A percentile compares a stretch with the other conserved stretches of the same genome.
Conservation (phyloP, 2,329 filamentous ascomycete genomes). For the Phaeosphaeriaceae sp. region DNA sequence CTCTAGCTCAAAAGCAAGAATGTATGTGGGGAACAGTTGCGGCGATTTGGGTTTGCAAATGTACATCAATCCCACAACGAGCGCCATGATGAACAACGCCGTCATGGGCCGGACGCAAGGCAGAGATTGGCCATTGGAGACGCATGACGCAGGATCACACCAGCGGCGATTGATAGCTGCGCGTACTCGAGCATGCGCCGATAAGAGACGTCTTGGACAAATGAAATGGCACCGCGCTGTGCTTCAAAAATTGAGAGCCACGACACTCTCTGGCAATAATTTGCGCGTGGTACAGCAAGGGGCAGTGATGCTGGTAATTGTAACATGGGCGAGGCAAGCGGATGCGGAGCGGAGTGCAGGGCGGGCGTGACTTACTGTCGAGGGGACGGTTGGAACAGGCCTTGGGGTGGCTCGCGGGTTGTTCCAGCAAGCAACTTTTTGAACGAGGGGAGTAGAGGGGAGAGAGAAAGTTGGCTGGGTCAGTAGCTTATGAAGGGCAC, state of each 20-base stretch:
- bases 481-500: slow-evolving; percentile 46
- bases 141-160: slow-evolving; percentile 35
- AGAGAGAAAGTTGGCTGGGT: slow-evolving; percentile 23
- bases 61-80: slow-evolving; percentile 17
- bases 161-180: slow-evolving; percentile 36
- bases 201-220: slow-evolving; percentile 41
- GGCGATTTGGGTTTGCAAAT: slow-evolving; percentile 10
- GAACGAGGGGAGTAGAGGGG: slow-evolving; percentile 25
- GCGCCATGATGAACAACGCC: slow-evolving; percentile 20
- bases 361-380: slow-evolving; percentile 38
- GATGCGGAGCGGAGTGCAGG: slow-evolving; percentile 18
- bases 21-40: slow-evolving; percentile 14
- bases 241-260: slow-evolving; percentile 14
- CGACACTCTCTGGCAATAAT: slow-evolving; percentile 1
- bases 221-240: slow-evolving; percentile 42
- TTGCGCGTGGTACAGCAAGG: background rate
- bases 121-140: slow-evolving; percentile 16
- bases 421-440: slow-evolving; percentile 41
- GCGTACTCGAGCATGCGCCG: slow-evolving; percentile 30
- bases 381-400: slow-evolving; percentile 33
- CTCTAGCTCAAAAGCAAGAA: slow-evolving; percentile 28
- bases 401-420: slow-evolving; percentile 32
- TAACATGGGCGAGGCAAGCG: slow-evolving; percentile 2
- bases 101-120: slow-evolving; percentile 25
- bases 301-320: background rate